Evolutionary conservation across 2,329 filamentous ascomycete genomes (phyloP), one percentile per base, ranked within the genome.

Genomic region (Paracorniculantispora psalliotae): DNA sequence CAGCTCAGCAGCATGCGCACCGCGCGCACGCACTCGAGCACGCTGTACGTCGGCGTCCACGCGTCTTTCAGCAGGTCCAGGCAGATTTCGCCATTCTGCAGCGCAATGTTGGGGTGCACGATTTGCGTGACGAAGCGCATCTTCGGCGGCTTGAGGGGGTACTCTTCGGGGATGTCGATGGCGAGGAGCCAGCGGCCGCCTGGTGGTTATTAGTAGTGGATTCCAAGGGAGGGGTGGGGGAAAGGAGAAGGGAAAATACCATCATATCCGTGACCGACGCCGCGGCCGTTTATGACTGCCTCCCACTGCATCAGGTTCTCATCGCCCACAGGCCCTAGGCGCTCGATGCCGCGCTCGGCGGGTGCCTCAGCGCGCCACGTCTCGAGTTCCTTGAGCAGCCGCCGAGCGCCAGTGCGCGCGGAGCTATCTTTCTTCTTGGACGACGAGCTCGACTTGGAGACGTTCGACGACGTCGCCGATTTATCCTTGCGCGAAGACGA

Each of bases 1-100:
- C 80, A 84, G 55, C 72, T 66, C 58, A 76, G 77, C 66, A 94
- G 78, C 76, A 89, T 82, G 64, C 89, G 83, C 63, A 93, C 82
- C 49, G 85, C 85, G 66, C 89, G 87, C 67, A 93, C 77, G 62
- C 87, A 89, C 67, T 88, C 84, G 37, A 88, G 82, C 21, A 97
- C 81, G 43, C 88, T 92, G 73, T 96, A 94, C 19, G 91, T 86
- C 1, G 92, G 90, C 61, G 90, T 89, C 93, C 93, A 97, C 19
- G 82, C 82, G 58, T 87, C 82, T 69, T 82, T 82, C 61, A 99
- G 80, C 62, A 97, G 81, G 70, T 97, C 94, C 28, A 97, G 84
- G 73, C 94, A 99, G 69, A 99, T 94, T 75, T 97, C 92, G 66
- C 94, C 94, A 2, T 85, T 92, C 65, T 81, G 67, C 63, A 83